Percentiles rank a stretch among this genome's conserved stretches.
phyloP scores from a whole-genome alignment of 805 yeast species.

The Jamesozyma spencerorum region DNA sequence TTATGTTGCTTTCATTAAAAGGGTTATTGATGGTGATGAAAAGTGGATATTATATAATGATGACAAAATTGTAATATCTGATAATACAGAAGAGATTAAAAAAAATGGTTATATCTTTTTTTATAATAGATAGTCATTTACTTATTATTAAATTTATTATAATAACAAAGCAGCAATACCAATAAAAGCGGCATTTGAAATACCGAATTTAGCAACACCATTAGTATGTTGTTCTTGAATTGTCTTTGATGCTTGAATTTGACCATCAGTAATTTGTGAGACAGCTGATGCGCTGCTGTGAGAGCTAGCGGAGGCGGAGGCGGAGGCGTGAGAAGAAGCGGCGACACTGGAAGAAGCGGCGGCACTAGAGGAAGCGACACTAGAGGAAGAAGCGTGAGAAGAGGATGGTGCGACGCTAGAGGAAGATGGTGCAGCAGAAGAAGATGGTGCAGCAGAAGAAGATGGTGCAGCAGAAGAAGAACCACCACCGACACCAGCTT shows the following conservation, averaged over 20 bases:
- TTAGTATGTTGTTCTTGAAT: constrained; percentile 3
- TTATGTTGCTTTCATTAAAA: constrained; percentile 68
- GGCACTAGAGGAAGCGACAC: constrained; percentile 3
- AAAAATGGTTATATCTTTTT: constrained; percentile 41
- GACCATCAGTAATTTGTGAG: constrained; percentile 9
- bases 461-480: constrained; percentile 2
- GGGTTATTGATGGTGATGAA: constrained; percentile 29
- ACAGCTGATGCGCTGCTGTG: constrained; percentile 4
- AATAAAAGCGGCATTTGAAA: background rate
- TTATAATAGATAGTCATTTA: constrained; percentile 11
- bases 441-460: constrained; percentile 5
- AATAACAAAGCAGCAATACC: constrained; percentile 12
- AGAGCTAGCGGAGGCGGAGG: background rate
- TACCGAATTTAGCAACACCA: constrained; percentile 3
- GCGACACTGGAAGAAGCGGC: constrained; percentile 1
- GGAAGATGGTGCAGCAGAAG: constrained; percentile 3
- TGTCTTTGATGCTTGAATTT: constrained; percentile 6
- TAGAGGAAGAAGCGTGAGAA: constrained; percentile 2
- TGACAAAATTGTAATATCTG: constrained; percentile 65
- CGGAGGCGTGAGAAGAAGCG: constrained; percentile 5
- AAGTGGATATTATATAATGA: constrained; percentile 81
- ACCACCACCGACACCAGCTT: constrained; percentile 1
- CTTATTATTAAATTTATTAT: no score
- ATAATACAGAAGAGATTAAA: constrained; percentile 37
- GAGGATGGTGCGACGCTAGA: constrained; percentile 2